Evolutionary conservation across 1,139 yeast species (phyloP).

Genomic region (Geotrichum fermentans): DNA sequence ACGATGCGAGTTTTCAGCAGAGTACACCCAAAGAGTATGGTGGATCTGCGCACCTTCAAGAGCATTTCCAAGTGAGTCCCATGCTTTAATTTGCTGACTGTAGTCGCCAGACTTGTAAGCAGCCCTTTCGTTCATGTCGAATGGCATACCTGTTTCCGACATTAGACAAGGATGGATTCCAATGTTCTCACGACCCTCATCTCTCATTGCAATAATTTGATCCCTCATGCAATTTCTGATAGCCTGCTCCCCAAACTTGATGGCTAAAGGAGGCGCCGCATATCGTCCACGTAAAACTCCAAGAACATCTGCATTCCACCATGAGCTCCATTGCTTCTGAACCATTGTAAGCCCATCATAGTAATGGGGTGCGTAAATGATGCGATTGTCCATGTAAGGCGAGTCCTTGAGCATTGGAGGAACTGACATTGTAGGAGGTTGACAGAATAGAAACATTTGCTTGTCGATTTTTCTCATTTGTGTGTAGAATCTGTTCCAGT

Average conservation of each 20-base stretch:
- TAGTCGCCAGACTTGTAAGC: constrained; percentile 61
- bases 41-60: constrained; percentile 65
- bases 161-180: constrained; percentile 64
- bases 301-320: constrained; percentile 72
- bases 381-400: constrained; percentile 54
- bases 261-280: constrained; percentile 63
- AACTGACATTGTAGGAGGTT: constrained; percentile 74
- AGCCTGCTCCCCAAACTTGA: constrained; percentile 71
- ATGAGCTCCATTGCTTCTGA: constrained; percentile 65
- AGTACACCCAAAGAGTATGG: constrained; percentile 79
- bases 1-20: constrained; percentile 58
- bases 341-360: constrained; percentile 85
- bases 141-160: constrained; percentile 92
- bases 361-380: constrained; percentile 76
- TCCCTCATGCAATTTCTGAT: constrained; percentile 62
- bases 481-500: constrained; percentile 48
- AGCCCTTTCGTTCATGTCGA: constrained; percentile 73
- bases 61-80: constrained; percentile 73
- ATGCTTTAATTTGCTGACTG: constrained; percentile 64
- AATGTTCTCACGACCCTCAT: constrained; percentile 53
- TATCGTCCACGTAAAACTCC: constrained; percentile 75
- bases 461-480: constrained; percentile 47
- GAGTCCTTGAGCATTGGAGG: constrained; percentile 67
- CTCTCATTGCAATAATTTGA: constrained; percentile 60
- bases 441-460: constrained; percentile 58